Evolutionary conservation across 257 asterid species (phyloP).

Genomic region (Forsythia viridissima): DNA sequence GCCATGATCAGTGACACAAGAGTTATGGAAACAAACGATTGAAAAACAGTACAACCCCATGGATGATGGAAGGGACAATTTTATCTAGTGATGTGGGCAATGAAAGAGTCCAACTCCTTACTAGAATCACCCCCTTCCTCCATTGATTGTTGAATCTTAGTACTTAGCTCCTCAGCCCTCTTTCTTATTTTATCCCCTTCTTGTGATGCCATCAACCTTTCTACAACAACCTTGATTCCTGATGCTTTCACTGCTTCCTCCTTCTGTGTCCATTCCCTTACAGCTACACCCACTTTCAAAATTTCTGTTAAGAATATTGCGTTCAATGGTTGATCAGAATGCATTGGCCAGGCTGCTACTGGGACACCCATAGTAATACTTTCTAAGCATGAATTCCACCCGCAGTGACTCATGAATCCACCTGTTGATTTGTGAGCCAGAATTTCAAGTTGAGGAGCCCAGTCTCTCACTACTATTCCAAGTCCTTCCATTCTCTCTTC

Average conservation of each 20-base stretch:
- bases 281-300: conserved; percentile 39
- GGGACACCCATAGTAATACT: conserved; percentile 54
- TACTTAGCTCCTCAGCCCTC: conserved; percentile 18
- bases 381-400: conserved; percentile 51
- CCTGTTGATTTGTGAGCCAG: conserved; percentile 43
- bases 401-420: conserved; percentile 55
- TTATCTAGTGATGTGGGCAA: conserved; percentile 28
- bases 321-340: conserved; percentile 60
- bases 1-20: background rate
- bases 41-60: background rate
- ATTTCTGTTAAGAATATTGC: conserved; percentile 38
- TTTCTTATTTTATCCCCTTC: conserved; percentile 51
- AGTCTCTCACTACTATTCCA: conserved; percentile 54
- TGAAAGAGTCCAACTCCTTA: conserved; percentile 25
- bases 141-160: conserved; percentile 4
- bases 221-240: conserved; percentile 40
- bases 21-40: background rate
- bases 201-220: conserved; percentile 43
- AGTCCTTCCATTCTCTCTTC: conserved; percentile 37
- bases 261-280: conserved; percentile 26
- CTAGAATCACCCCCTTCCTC: conserved; percentile 13
- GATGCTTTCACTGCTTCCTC: conserved; percentile 39
- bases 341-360: conserved; percentile 64
- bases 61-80: too few species aligned
- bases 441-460: conserved; percentile 62